phyloP scores from a whole-genome alignment of 768 basidiomycete genomes.

The Leccinum imitatum region DNA sequence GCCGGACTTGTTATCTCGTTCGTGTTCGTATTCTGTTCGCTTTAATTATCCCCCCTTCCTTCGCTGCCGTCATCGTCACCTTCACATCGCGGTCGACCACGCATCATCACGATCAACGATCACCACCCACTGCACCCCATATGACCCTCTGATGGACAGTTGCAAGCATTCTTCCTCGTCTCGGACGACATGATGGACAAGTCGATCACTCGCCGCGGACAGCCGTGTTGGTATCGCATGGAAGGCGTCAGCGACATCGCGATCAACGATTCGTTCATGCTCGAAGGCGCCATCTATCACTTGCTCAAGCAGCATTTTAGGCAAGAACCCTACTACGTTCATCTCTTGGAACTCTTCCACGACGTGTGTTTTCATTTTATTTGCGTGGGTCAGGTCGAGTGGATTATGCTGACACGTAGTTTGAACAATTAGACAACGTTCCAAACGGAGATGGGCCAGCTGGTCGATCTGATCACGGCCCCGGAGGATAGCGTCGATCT shows the following conservation, averaged over 20 bases:
- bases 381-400: not conserved
- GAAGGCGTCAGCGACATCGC: conserved; percentile 70
- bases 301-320: conserved; percentile 89
- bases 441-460: conserved; percentile 94
- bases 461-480: conserved; percentile 94
- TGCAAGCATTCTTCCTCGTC: conserved; percentile 97
- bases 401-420: not conserved
- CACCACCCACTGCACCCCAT: not conserved
- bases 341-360: conserved; percentile 89
- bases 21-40: not conserved
- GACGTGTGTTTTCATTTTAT: conserved; percentile 51
- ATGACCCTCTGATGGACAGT: not conserved
- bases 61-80: not conserved
- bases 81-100: not conserved
- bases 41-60: not conserved
- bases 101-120: not conserved
- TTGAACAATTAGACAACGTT: conserved; percentile 50
- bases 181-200: conserved; percentile 94
- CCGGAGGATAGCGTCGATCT: conserved; percentile 89
- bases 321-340: conserved; percentile 75
- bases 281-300: conserved; percentile 90
- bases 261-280: conserved; percentile 96
- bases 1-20: not conserved
- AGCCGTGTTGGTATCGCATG: conserved; percentile 91
- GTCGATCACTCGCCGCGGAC: conserved; percentile 89